phyloP scores from a whole-genome alignment of 1,139 yeast genomes.

The Geotrichum macrosporum region DNA sequence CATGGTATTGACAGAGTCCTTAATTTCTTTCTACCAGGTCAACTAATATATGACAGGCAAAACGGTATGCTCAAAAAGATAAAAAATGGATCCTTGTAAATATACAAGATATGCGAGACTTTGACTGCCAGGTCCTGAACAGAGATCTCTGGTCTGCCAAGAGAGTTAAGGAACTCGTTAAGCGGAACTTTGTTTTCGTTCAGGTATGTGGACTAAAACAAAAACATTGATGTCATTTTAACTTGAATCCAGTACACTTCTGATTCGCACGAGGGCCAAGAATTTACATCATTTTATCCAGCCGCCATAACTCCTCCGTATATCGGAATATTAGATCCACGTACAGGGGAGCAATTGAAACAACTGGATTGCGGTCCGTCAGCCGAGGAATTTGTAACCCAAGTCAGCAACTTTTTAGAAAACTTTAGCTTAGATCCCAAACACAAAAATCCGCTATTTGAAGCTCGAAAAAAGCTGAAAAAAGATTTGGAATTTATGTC shows the following conservation, averaged over 20 bases:
- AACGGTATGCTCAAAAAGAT: constrained; percentile 54
- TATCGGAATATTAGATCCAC: constrained; percentile 86
- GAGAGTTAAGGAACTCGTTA: constrained; percentile 60
- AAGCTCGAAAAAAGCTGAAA: constrained; percentile 36
- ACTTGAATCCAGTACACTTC: too few species aligned
- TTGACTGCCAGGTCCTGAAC: constrained; percentile 81
- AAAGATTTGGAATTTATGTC: constrained; percentile 44
- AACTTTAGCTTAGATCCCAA: constrained; percentile 62
- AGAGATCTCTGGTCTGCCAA: constrained; percentile 86
- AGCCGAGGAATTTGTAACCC: constrained; percentile 52
- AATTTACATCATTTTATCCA: constrained; percentile 68
- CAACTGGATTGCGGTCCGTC: constrained; percentile 61
- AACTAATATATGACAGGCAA: constrained; percentile 50
- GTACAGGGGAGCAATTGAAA: constrained; percentile 84
- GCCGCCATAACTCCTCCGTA: constrained; percentile 75
- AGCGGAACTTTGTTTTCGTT: constrained; percentile 67
- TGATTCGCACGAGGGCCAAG: constrained; percentile 69
- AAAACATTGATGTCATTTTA: too few species aligned
- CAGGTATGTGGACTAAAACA: too few species aligned
- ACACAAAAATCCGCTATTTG: constrained; percentile 54
- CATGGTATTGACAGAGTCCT: too few species aligned
- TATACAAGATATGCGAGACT: constrained; percentile 79
- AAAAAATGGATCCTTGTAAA: constrained; percentile 82
- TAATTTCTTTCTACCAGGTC: not conserved
- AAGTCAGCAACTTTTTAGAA: constrained; percentile 44